These are phyloP conservation scores for Acorus calamus DNA, from an alignment of 106 monocot genomes.

Conservation along the genomic window DNA sequence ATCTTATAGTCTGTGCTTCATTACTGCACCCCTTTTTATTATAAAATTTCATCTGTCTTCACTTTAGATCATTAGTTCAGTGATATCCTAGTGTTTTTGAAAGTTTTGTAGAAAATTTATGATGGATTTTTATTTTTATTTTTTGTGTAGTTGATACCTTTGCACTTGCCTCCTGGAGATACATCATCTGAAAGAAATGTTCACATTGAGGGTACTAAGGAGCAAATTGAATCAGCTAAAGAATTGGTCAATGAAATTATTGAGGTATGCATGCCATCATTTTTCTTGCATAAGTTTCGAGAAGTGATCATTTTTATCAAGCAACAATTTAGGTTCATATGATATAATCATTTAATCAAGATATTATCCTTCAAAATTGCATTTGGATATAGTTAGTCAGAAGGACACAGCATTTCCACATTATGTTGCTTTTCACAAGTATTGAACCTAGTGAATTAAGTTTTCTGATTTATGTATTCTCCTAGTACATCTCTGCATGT, in stretches of 20 bases:
- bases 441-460: too few relatives aligned
- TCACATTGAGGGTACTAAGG: slow-evolving; percentile 75
- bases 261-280: slow-evolving; percentile 33
- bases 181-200: slow-evolving; percentile 70
- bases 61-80: background rate
- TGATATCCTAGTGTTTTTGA: background rate
- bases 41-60: background rate
- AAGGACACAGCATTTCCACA: too few relatives aligned
- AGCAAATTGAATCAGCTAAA: slow-evolving; percentile 93
- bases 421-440: too few relatives aligned
- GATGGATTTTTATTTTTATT: background rate
- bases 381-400: too few relatives aligned
- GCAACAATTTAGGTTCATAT: too few relatives aligned
- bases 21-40: too few relatives aligned
- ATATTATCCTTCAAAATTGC: too few relatives aligned
- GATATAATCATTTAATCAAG: too few relatives aligned
- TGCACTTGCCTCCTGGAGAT: slow-evolving; percentile 70
- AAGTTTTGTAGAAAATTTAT: background rate
- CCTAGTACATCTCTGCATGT: too few relatives aligned
- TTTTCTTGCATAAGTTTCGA: background rate
- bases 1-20: too few relatives aligned
- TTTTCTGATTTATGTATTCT: too few relatives aligned
- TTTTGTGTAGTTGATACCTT: slow-evolving; percentile 44
- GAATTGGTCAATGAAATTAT: slow-evolving; percentile 84
- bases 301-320: too few relatives aligned